Base-by-base conservation (phyloP, 805 yeast genomes). In the Yamadazyma nakazawae region DNA sequence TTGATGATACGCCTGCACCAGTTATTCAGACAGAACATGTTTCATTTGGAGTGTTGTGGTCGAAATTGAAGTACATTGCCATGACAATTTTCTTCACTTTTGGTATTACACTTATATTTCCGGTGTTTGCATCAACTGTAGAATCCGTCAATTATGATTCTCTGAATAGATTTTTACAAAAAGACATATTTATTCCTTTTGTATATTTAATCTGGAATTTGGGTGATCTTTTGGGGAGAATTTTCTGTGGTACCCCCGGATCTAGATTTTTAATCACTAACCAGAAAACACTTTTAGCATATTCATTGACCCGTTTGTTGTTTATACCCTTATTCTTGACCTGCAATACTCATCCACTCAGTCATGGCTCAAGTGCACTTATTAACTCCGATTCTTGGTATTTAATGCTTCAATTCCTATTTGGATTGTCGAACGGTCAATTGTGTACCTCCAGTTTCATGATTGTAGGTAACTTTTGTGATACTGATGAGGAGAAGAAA, bases 381-480 rank as follows among this genome's bases (percentile, higher is more conserved):
- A 58, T 80, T 12, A 62, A 70, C 36, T 80, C 86, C 2, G 97
- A 90, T 58, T 14, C 76, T 6, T 68, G 83, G 63, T 92, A 94
- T 63, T 64, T 88, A 41, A 10, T 77, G 2, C 59, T 88, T 34
- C 97, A 90, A 63, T 79, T 89, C 45, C 41, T 79, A 4, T 94
- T 88, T 69, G 99, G 99, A 0, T 56, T 88, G 37, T 81, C 96
- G 4, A 90, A 88, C 59, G 99, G 99, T 2, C 96, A 90, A 55
- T 71, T 87, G 25, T 77, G 86, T 43, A 84, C 96, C 6, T 78
- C 88, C 24, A 78, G 88, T 47, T 88, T 92, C 66, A 87, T 88
- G 85, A 76, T 75, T 40, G 85, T 89, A 2, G 83, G 86, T 0
- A 69, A 74, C 14, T 76, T 73, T 47, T 69, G 81, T 44, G 84